These are phyloP conservation scores for Capsicum rhomboideum DNA, from an alignment of 257 asterid genomes.

Conservation along the genomic window DNA sequence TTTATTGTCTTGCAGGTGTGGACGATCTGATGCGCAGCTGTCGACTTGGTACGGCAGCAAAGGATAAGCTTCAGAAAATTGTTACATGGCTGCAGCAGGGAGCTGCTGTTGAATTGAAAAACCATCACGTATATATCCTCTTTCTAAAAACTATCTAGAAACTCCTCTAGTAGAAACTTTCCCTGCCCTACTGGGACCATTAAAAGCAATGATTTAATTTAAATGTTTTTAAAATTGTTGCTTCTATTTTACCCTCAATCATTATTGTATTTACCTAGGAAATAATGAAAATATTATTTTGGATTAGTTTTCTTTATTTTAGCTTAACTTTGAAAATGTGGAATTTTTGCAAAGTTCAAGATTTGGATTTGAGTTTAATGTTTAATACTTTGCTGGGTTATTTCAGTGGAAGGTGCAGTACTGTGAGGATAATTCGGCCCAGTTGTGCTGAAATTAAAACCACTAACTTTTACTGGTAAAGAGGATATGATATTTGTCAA, in stretches of 20 bases:
- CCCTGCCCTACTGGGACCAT: neutral
- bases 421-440: neutral
- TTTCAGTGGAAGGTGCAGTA: neutral
- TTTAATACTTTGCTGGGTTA: neutral
- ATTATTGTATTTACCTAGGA: neutral
- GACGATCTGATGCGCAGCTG: conserved; percentile 29
- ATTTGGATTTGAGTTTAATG: neutral
- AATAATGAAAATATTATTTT: neutral
- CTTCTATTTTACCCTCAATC: neutral
- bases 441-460: neutral
- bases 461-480: neutral
- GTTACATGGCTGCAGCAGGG: conserved; percentile 52
- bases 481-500: neutral
- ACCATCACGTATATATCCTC: conserved; percentile 29
- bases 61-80: conserved; percentile 51
- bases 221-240: neutral
- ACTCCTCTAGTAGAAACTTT: neutral
- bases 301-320: neutral
- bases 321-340: neutral
- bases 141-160: neutral
- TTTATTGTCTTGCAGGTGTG: conserved; percentile 22
- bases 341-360: neutral
- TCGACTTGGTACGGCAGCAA: conserved; percentile 34
- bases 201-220: neutral
- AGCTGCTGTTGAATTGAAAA: conserved; percentile 32